Conservation (phyloP, 352 stramenopile genomes). For the Phytophthora pini region DNA sequence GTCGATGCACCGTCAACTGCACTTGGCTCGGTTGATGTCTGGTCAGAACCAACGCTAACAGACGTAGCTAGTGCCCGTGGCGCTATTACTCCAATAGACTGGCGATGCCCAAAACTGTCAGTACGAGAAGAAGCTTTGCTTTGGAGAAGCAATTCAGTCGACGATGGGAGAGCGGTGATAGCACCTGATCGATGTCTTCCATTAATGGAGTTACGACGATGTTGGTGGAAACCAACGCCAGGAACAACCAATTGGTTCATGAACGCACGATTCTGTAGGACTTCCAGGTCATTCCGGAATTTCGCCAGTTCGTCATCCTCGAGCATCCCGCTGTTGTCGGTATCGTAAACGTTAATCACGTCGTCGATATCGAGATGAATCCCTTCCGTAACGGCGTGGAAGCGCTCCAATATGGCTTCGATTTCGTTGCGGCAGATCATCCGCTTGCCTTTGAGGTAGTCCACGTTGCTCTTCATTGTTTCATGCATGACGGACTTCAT, state of each 20-base stretch:
- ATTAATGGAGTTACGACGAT: conserved; percentile 6
- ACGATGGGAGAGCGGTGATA: conserved; percentile 4
- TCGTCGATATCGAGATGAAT: conserved; percentile 82
- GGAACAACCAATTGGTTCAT: conserved; percentile 43
- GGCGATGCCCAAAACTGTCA: conserved; percentile 13
- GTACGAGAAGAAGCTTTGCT: conserved; percentile 25
- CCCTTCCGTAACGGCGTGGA: conserved; percentile 75
- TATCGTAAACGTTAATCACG: conserved; percentile 83
- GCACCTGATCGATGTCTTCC: conserved; percentile 20
- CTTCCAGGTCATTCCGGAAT: conserved; percentile 74
- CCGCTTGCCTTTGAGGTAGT: conserved; percentile 75
- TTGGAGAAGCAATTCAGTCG: conserved; percentile 29
- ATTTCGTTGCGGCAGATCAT: conserved; percentile 81
- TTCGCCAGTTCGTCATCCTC: conserved; percentile 78
- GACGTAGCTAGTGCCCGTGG: not conserved
- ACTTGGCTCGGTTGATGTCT: not conserved
- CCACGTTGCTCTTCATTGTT: conserved; percentile 82
- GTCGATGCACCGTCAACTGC: not conserved
- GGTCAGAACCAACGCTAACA: not conserved
- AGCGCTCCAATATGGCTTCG: conserved; percentile 69
- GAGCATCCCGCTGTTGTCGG: conserved; percentile 77
- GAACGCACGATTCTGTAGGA: conserved; percentile 75
- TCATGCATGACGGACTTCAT: conserved; percentile 84
- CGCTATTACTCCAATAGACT: not conserved
- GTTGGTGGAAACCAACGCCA: conserved; percentile 22